Evolutionary conservation across 2,329 filamentous ascomycete species (phyloP).

Genomic region (Penicillium occitanis): DNA sequence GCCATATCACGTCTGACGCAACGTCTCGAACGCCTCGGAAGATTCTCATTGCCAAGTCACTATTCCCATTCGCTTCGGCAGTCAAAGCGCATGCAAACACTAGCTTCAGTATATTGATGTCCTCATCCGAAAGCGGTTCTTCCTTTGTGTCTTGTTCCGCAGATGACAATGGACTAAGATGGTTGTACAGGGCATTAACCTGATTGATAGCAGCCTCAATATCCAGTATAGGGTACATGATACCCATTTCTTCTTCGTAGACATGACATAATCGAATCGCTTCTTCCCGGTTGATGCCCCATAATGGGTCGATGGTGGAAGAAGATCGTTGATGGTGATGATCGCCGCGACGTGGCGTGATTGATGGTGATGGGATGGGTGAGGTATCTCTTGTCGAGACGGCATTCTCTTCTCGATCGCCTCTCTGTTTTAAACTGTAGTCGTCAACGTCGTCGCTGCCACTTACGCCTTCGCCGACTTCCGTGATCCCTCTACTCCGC

Average conservation of each 20-base stretch:
- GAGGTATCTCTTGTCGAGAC: slow-evolving; percentile 37
- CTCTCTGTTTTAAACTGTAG: slow-evolving; percentile 46
- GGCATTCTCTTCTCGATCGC: background rate
- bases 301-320: slow-evolving; percentile 63
- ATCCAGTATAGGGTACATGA: slow-evolving; percentile 84
- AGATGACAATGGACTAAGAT: slow-evolving; percentile 26
- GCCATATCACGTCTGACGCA: slow-evolving; percentile 63
- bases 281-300: slow-evolving; percentile 71
- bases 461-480: slow-evolving; percentile 36
- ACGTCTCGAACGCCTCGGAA: slow-evolving; percentile 74
- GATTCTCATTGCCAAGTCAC: slow-evolving; percentile 68
- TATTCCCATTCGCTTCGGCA: slow-evolving; percentile 75
- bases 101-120: slow-evolving; percentile 73
- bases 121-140: slow-evolving; percentile 36
- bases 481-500: slow-evolving; percentile 80
- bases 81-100: slow-evolving; percentile 75
- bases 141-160: background rate
- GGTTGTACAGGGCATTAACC: slow-evolving; percentile 61
- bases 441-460: slow-evolving; percentile 46
- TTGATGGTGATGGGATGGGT: slow-evolving; percentile 33
- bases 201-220: slow-evolving; percentile 69
- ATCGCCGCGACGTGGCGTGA: slow-evolving; percentile 27
- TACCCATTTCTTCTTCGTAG: slow-evolving; percentile 81
- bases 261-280: slow-evolving; percentile 72
- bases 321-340: slow-evolving; percentile 31